A percentile compares a stretch with the other conserved stretches of the same genome.
Evolutionary conservation across 2,329 filamentous ascomycete genomes (phyloP).

Genomic region (Nigrospora sphaerica): DNA sequence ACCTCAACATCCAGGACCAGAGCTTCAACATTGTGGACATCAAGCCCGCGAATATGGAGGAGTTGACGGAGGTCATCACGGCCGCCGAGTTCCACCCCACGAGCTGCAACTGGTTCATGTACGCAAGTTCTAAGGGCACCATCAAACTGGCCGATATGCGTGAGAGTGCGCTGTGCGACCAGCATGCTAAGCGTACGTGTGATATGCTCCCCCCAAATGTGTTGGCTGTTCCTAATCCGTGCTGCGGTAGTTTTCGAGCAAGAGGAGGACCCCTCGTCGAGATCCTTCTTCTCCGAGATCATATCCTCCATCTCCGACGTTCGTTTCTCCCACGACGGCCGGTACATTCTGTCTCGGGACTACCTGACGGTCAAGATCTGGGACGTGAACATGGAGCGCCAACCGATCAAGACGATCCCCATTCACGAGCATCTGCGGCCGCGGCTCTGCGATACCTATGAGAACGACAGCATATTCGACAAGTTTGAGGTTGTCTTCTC

Average conservation of each 20-base stretch:
- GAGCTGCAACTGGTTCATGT: constrained; percentile 99
- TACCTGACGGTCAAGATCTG: constrained; percentile 99
- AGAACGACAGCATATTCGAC: constrained; percentile 99
- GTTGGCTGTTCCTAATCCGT: constrained; percentile 2
- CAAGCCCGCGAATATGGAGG: constrained; percentile 99
- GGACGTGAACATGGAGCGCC: constrained; percentile 99
- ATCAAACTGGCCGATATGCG: constrained; percentile 99
- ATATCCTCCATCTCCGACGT: constrained; percentile 99
- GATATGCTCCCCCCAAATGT: constrained; percentile 3
- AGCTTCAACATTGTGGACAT: constrained; percentile 99
- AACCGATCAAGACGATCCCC: constrained; percentile 95
- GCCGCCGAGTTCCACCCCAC: constrained; percentile 94
- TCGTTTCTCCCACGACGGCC: constrained; percentile 90
- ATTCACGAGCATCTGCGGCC: constrained; percentile 96
- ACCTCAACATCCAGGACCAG: constrained; percentile 97
- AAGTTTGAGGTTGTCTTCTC: constrained; percentile 99
- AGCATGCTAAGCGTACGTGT: constrained; percentile 83
- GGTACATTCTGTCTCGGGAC: constrained; percentile 95
- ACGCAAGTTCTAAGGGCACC: constrained; percentile 96
- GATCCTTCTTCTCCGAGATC: constrained; percentile 99
- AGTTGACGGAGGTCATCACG: constrained; percentile 97
- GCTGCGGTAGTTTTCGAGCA: constrained; percentile 79
- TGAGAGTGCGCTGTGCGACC: constrained; percentile 90
- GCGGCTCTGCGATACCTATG: constrained; percentile 93
- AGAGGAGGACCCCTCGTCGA: constrained; percentile 93